phyloP scores from a whole-genome alignment of 441 rosid species.

The Omphalea diandra region DNA sequence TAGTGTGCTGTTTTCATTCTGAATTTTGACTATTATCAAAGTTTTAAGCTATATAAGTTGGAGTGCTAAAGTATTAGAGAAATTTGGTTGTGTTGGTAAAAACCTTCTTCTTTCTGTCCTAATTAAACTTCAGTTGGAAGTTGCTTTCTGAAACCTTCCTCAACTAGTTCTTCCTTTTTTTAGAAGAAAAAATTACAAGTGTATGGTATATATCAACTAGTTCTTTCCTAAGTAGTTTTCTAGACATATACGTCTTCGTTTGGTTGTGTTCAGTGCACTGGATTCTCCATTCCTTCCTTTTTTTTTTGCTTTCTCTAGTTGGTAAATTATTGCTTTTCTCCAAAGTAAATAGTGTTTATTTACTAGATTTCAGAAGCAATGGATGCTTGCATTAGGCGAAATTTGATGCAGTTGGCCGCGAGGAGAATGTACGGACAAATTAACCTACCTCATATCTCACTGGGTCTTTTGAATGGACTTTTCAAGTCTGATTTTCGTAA shows the following conservation, averaged over 20 bases:
- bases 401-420: slow-evolving; percentile 66
- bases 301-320: slow-evolving; percentile 11
- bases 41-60: slow-evolving; percentile 2
- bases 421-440: slow-evolving; percentile 55
- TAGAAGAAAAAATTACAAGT: not conserved
- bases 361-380: slow-evolving; percentile 87
- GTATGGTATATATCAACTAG: not conserved
- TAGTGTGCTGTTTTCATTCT: not conserved
- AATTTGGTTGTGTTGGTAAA: not conserved
- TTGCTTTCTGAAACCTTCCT: not conserved
- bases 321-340: slow-evolving; percentile 11
- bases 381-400: slow-evolving; percentile 75
- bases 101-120: not conserved
- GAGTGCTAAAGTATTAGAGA: not conserved
- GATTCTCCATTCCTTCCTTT: slow-evolving; percentile 2
- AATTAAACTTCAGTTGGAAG: not conserved
- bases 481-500: slow-evolving; percentile 79
- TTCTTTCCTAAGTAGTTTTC: not conserved
- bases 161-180: too few relatives aligned
- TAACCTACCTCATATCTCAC: slow-evolving; percentile 75
- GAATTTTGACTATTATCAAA: slow-evolving; percentile 1
- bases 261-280: not conserved
- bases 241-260: not conserved
- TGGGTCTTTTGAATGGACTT: slow-evolving; percentile 80
- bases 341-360: slow-evolving; percentile 22